Conservation (phyloP, 1,139 yeast species). For the Geotrichum klebahnii region DNA sequence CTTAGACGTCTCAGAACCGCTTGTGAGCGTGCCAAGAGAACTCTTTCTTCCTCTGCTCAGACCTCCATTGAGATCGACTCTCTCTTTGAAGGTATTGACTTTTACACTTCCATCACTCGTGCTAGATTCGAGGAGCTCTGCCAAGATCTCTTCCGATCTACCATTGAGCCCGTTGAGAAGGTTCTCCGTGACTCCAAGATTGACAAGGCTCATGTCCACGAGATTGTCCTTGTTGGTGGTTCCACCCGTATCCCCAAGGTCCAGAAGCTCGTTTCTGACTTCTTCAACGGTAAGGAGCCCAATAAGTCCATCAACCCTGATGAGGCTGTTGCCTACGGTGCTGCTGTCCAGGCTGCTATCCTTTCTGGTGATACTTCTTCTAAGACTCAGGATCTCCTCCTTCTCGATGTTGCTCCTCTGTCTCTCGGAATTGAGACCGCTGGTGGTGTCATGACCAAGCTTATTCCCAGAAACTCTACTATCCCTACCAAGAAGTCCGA, state of each 20-base stretch:
- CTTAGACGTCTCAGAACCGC: constrained; percentile 98
- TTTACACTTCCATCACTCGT: constrained; percentile 95
- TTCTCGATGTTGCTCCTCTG: constrained; percentile 82
- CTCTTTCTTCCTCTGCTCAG: constrained; percentile 93
- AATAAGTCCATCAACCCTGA: constrained; percentile 24
- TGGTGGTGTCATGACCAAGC: constrained; percentile 92
- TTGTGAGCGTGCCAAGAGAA: constrained; percentile 99
- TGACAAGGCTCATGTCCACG: constrained; percentile 84
- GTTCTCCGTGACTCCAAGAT: constrained; percentile 94
- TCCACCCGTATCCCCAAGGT: constrained; percentile 99
- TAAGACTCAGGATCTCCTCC: constrained; percentile 76
- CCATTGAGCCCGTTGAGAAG: constrained; percentile 96
- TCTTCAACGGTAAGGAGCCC: constrained; percentile 83
- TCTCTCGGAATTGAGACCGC: constrained; percentile 91
- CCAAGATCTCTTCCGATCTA: constrained; percentile 92
- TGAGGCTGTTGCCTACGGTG: constrained; percentile 94
- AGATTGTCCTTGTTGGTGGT: constrained; percentile 98
- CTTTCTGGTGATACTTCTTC: constrained; percentile 83
- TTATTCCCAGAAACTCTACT: constrained; percentile 87
- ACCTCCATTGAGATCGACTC: constrained; percentile 97
- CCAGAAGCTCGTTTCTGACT: constrained; percentile 95
- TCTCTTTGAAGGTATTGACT: constrained; percentile 92
- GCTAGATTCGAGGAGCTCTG: constrained; percentile 98
- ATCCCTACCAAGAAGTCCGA: constrained; percentile 92
- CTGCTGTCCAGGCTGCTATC: constrained; percentile 89